Conservation (phyloP, 139 green algal genomes). For the Picochlorum sp. region DNA sequence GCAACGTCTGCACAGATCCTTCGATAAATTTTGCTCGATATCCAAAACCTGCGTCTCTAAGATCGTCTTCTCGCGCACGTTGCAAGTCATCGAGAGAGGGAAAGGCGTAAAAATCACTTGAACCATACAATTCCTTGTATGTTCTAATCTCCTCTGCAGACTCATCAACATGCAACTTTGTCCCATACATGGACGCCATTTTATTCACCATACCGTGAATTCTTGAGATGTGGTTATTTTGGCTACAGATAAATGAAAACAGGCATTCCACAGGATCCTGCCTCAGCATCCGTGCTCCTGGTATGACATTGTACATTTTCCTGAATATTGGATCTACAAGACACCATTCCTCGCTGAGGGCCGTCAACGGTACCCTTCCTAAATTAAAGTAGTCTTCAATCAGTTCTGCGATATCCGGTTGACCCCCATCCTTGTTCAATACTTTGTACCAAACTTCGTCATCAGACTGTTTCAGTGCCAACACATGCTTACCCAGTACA, state of each 20-base stretch:
- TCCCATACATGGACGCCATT: constrained; percentile 68
- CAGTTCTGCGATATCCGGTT: constrained; percentile 17
- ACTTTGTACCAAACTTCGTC: constrained; percentile 64
- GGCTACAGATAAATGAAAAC: constrained; percentile 90
- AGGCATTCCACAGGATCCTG: constrained; percentile 90
- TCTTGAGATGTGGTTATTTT: constrained; percentile 95
- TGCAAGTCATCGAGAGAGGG: constrained; percentile 77
- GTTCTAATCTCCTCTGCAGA: neutral
- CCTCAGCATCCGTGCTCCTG: constrained; percentile 70
- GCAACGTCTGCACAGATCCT: constrained; percentile 48
- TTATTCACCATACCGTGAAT: constrained; percentile 85
- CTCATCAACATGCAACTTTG: constrained; percentile 28
- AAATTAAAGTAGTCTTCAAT: constrained; percentile 83
- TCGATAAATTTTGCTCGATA: constrained; percentile 81
- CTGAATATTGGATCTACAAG: constrained; percentile 44
- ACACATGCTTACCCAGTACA: constrained; percentile 61
- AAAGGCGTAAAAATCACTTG: constrained; percentile 55
- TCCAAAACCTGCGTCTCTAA: constrained; percentile 76
- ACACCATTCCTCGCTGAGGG: constrained; percentile 43
- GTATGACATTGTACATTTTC: constrained; percentile 40
- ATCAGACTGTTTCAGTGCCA: constrained; percentile 51
- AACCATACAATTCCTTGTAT: neutral
- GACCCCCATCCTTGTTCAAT: constrained; percentile 33
- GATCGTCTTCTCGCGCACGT: constrained; percentile 62
- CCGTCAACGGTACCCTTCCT: constrained; percentile 24